Evolutionary conservation across 805 yeast species (phyloP).

Genomic region (Candida berthetii): DNA sequence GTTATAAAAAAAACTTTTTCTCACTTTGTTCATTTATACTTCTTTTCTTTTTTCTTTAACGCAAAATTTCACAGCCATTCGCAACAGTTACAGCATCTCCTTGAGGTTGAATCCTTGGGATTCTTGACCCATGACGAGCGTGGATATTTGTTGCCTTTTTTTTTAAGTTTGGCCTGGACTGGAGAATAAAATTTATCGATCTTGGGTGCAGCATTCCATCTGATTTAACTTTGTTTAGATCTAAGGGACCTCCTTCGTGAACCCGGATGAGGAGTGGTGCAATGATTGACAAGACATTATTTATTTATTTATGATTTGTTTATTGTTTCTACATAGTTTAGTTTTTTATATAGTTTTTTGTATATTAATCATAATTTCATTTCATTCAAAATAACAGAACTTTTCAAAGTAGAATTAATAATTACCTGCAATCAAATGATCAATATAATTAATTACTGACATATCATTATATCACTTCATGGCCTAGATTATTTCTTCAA

Average conservation of each 20-base stretch:
- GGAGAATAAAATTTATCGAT: slow-evolving; percentile 53
- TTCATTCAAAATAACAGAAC: background rate
- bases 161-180: slow-evolving; percentile 36
- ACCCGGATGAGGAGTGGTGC: slow-evolving; percentile 65
- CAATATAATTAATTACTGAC: too few species aligned
- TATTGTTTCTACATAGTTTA: background rate
- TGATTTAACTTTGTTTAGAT: slow-evolving; percentile 36
- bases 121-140: slow-evolving; percentile 66
- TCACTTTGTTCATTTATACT: background rate
- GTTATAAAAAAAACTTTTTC: background rate
- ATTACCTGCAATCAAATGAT: too few species aligned
- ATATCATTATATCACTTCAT: too few species aligned
- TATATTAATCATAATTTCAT: background rate
- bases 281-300: slow-evolving; percentile 36
- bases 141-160: slow-evolving; percentile 36
- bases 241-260: slow-evolving; percentile 73
- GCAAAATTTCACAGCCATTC: slow-evolving; percentile 61
- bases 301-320: background rate
- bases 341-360: slow-evolving; percentile 1
- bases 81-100: slow-evolving; percentile 56
- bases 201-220: slow-evolving; percentile 75
- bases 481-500: too few species aligned
- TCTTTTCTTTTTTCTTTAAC: slow-evolving; percentile 24
- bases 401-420: too few species aligned
- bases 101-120: slow-evolving; percentile 64